Evolutionary conservation across 441 rosid species (phyloP).

Genomic region (Theobroma grandiflorum): DNA sequence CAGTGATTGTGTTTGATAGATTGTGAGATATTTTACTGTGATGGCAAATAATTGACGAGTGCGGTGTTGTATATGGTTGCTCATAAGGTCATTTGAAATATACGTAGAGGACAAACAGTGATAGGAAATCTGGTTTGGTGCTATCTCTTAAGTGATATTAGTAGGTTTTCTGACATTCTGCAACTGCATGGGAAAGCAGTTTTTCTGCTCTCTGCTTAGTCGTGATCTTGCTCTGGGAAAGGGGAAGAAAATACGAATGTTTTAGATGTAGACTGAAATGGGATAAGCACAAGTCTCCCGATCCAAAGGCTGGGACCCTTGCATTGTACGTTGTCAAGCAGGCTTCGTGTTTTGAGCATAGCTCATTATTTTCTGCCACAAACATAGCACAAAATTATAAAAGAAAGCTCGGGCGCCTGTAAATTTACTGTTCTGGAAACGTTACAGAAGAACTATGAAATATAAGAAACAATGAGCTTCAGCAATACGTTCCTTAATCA

Average conservation of each 20-base stretch:
- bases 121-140: not conserved
- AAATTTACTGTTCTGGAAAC: not conserved
- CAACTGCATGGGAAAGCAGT: not conserved
- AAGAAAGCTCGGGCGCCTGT: not conserved
- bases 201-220: not conserved
- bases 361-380: not conserved
- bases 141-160: not conserved
- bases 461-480: not conserved
- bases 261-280: not conserved
- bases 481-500: not conserved
- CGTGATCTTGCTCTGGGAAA: not conserved
- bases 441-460: not conserved
- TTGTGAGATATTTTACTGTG: not conserved
- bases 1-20: not conserved
- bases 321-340: not conserved
- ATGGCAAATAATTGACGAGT: not conserved
- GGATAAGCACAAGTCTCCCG: not conserved
- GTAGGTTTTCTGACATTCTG: not conserved
- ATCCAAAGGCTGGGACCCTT: not conserved
- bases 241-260: not conserved
- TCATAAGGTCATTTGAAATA: not conserved
- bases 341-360: not conserved
- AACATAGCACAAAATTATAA: not conserved
- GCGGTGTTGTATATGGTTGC: not conserved
- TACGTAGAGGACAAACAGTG: not conserved